Conservation (phyloP, 441 rosid species). For the Dalechampia spathulata region DNA sequence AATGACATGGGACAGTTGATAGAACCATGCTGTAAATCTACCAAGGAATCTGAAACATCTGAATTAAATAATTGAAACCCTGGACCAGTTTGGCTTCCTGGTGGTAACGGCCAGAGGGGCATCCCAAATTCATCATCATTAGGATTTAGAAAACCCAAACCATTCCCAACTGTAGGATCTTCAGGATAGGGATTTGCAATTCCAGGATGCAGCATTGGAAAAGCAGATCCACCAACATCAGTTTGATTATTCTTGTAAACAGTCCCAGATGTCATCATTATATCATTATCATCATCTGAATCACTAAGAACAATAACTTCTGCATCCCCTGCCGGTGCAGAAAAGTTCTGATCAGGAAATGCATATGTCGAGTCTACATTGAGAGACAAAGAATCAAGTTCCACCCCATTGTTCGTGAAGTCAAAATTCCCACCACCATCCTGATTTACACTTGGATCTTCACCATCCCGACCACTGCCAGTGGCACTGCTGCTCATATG, state of each 20-base stretch:
- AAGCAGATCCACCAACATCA: conserved; percentile 46
- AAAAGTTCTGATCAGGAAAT: conserved; percentile 40
- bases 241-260: conserved; percentile 43
- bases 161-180: conserved; percentile 48
- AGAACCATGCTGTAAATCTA: conserved; percentile 51
- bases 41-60: conserved; percentile 53
- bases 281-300: conserved; percentile 85
- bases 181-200: conserved; percentile 52
- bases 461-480: conserved; percentile 91
- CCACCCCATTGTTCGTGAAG: conserved; percentile 52
- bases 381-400: conserved; percentile 68
- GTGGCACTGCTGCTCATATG: conserved; percentile 97
- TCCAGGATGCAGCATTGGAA: conserved; percentile 50
- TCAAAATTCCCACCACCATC: conserved; percentile 71
- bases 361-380: conserved; percentile 56
- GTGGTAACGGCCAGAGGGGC: conserved; percentile 58
- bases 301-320: conserved; percentile 88
- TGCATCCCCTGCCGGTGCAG: conserved; percentile 48
- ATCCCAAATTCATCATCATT: conserved; percentile 68
- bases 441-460: conserved; percentile 94
- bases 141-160: conserved; percentile 50
- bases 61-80: conserved; percentile 76
- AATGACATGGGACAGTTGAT: conserved; percentile 47
- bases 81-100: conserved; percentile 58
- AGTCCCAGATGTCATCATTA: conserved; percentile 42